Evolutionary conservation across 768 basidiomycete species (phyloP).

Genomic region (Pilatotrama ljubarskyi): DNA sequence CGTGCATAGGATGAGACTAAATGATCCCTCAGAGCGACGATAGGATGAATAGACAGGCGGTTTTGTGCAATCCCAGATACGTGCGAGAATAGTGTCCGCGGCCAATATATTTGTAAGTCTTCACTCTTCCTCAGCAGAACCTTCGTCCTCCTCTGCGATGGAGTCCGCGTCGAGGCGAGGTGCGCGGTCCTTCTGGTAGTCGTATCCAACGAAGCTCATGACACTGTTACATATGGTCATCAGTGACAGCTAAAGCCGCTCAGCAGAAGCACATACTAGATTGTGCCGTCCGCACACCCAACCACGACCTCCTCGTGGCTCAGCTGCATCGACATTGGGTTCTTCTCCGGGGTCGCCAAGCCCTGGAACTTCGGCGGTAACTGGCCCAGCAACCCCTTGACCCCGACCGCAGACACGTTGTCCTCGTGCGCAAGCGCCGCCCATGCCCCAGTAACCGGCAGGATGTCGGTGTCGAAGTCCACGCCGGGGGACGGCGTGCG

Average conservation of each 20-base stretch:
- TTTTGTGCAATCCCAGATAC: neutral
- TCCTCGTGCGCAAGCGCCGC: conserved; percentile 54
- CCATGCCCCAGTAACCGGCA: conserved; percentile 77
- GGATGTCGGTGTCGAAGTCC: conserved; percentile 65
- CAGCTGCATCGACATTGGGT: conserved; percentile 92
- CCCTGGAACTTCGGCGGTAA: conserved; percentile 73
- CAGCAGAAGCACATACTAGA: conserved; percentile 63
- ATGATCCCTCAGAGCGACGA: conserved; percentile 1
- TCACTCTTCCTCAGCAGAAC: conserved; percentile 5
- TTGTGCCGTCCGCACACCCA: conserved; percentile 88
- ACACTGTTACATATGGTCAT: conserved; percentile 38
- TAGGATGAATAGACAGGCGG: neutral
- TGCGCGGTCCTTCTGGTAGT: conserved; percentile 42
- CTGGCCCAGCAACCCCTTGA: conserved; percentile 61
- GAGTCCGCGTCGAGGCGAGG: conserved; percentile 2
- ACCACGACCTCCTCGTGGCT: conserved; percentile 91
- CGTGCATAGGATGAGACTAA: conserved; percentile 1
- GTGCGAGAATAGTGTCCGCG: neutral
- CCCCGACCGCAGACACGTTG: conserved; percentile 34
- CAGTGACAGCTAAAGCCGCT: neutral
- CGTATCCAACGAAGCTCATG: conserved; percentile 63
- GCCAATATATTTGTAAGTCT: neutral
- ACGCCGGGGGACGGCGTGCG: conserved; percentile 41
- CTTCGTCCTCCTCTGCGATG: conserved; percentile 9
- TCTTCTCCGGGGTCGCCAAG: conserved; percentile 86